Evolutionary conservation across 371 early-diverging fungal genomes (phyloP), one percentile per base, ranked within the genome.

Genomic region (Dinochytrium kinnereticum): DNA sequence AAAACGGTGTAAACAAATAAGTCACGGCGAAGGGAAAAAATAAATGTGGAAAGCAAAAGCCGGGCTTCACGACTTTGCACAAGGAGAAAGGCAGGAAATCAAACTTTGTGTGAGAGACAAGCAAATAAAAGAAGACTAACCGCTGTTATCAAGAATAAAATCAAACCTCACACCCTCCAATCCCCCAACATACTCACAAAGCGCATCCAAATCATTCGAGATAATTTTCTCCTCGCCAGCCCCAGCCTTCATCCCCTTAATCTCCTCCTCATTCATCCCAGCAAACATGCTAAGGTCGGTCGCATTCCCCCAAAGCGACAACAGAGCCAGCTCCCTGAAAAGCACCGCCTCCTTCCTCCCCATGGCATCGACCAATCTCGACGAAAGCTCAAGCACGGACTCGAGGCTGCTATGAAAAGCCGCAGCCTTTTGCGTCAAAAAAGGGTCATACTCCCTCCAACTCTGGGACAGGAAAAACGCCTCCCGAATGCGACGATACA

Each of bases 261-360:
- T 66, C 59, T 74, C 57, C 1, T 44, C 21, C 1, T 50, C 70
- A 10, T 69, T 59, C 21, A 74, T 31, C 19, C 75, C 75, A 10
- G 77, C 70, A 74, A 70, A 75, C 59, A 80, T 72, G 24, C 72
- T 71, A 33, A 78, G 67, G 40, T 78, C 81, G 0, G 78, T 70
- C 59, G 72, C 72, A 65, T 80, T 80, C 30, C 81, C 81, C 81
- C 81, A 80, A n/a, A 80, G 57, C 31, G 50, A 55, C 51, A 72
- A 59, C 59, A 76, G 51, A 26, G 76, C 15, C 37, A 76, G 67
- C 31, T 76, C 73, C 0, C 59, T 38, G 10, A 75, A 53, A 34
- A n/a, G 38, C 33, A 61, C 24, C 26, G n/a, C 1, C 51, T 3
- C 59, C 30, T 44, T 68, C 51, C 2, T 36, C 3, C 19, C 33